A percentile compares a stretch with the other conserved stretches of the same genome.
phyloP scores from a whole-genome alignment of 768 basidiomycete genomes.

The Hygrophorus russula region DNA sequence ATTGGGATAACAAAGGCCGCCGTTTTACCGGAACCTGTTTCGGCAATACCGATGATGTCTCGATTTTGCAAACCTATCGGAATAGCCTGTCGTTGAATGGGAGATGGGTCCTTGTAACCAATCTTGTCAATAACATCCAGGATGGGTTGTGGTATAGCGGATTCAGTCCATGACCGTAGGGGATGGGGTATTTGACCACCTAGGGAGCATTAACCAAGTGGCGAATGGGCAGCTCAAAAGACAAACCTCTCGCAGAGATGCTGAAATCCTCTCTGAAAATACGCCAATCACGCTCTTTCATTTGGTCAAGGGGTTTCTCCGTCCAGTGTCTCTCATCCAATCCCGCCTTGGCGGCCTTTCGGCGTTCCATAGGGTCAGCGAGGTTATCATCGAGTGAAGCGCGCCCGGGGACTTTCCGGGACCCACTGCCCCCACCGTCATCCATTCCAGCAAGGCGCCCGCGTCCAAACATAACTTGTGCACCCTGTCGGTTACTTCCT shows the following conservation, averaged over 20 bases:
- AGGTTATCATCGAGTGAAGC: slow-evolving; percentile 32
- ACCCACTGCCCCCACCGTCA: slow-evolving; percentile 46
- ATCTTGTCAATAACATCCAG: slow-evolving; percentile 79
- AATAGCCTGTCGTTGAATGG: slow-evolving; percentile 97
- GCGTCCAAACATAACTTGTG: slow-evolving; percentile 82
- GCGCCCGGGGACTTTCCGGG: slow-evolving; percentile 21
- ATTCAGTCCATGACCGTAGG: slow-evolving; percentile 86
- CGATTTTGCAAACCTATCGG: slow-evolving; percentile 97
- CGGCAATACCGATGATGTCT: slow-evolving; percentile 97
- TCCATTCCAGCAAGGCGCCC: slow-evolving; percentile 83
- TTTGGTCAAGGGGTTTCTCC: slow-evolving; percentile 83
- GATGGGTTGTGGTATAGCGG: slow-evolving; percentile 66
- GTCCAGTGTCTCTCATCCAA: slow-evolving; percentile 97
- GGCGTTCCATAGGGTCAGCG: slow-evolving; percentile 74
- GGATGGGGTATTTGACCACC: slow-evolving; percentile 93
- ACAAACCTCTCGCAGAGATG: slow-evolving; percentile 79
- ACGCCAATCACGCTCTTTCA: slow-evolving; percentile 98
- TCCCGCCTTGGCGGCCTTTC: slow-evolving; percentile 70
- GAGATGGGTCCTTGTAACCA: slow-evolving; percentile 94
- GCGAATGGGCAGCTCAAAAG: background rate
- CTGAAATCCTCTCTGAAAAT: slow-evolving; percentile 99
- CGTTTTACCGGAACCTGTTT: slow-evolving; percentile 98
- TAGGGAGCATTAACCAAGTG: slow-evolving; percentile 16
- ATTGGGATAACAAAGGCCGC: slow-evolving; percentile 98
- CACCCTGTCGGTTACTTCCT: slow-evolving; percentile 65